Evolutionary conservation across 306 rosid genomes (phyloP).

Genomic region (Prunus davidiana): DNA sequence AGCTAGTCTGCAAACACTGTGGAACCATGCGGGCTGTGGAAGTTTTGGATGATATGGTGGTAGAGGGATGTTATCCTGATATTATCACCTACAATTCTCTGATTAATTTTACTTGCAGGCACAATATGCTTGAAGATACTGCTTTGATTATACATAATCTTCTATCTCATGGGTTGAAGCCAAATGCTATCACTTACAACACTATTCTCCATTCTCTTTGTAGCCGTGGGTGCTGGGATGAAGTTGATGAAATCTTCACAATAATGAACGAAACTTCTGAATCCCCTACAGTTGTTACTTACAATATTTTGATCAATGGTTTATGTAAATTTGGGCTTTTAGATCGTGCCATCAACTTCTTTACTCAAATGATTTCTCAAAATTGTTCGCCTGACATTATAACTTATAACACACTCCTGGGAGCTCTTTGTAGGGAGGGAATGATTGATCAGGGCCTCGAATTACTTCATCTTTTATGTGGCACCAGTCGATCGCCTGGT

Average conservation of each 20-base stretch:
- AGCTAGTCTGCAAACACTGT: constrained; percentile 64
- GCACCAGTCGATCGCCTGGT: constrained; percentile 59
- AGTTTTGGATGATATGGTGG: constrained; percentile 75
- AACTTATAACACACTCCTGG: constrained; percentile 76
- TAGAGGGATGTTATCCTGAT: constrained; percentile 86
- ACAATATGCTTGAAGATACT: constrained; percentile 55
- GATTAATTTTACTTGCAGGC: constrained; percentile 58
- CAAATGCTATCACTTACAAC: constrained; percentile 69
- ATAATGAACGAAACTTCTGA: constrained; percentile 57
- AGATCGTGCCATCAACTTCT: constrained; percentile 65
- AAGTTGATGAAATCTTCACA: constrained; percentile 57
- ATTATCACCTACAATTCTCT: constrained; percentile 72
- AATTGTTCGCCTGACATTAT: constrained; percentile 70
- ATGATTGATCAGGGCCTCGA: constrained; percentile 64
- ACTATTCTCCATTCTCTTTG: constrained; percentile 72
- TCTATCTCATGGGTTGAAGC: constrained; percentile 51
- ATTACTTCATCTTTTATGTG: constrained; percentile 47
- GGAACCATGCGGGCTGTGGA: constrained; percentile 63
- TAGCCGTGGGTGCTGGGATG: constrained; percentile 60
- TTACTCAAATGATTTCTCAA: constrained; percentile 53
- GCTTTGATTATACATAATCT: constrained; percentile 56
- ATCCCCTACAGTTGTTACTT: constrained; percentile 67
- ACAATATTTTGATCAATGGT: constrained; percentile 74
- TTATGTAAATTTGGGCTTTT: constrained; percentile 67
- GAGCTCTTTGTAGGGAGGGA: constrained; percentile 72